These are phyloP conservation scores for Aureobasidium subglaciale DNA, from an alignment of 2,329 filamentous ascomycete genomes.

Conservation along the genomic window DNA sequence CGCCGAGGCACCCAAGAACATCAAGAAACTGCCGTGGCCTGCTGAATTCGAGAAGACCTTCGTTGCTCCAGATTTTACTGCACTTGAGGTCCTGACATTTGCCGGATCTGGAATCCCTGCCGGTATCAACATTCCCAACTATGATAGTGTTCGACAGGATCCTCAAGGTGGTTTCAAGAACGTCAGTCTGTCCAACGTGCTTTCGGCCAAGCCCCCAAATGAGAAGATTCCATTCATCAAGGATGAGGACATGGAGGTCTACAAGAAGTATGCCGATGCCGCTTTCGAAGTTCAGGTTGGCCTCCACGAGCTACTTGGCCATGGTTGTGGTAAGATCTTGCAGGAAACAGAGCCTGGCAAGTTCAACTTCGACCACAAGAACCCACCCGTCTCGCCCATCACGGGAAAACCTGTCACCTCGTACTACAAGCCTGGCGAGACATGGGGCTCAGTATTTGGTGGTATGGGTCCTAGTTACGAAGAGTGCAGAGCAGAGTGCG, in stretches of 20 bases:
- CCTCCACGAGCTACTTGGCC: conserved; percentile 80
- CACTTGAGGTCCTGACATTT: conserved; percentile 83
- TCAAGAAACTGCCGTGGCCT: conserved; percentile 83
- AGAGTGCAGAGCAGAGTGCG: conserved; percentile 88
- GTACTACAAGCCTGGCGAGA: conserved; percentile 93
- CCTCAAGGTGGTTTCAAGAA: conserved; percentile 74
- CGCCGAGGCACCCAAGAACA: conserved; percentile 69
- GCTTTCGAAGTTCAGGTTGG: conserved; percentile 96
- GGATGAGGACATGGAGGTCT: conserved; percentile 68
- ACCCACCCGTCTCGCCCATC: conserved; percentile 75
- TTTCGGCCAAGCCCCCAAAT: conserved; percentile 83
- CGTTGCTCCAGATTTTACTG: conserved; percentile 90
- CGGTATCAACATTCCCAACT: conserved; percentile 43
- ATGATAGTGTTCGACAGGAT: conserved; percentile 70
- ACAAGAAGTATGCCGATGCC: conserved; percentile 72
- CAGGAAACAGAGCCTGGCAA: conserved; percentile 76
- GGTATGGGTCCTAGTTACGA: conserved; percentile 83
- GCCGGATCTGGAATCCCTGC: conserved; percentile 53
- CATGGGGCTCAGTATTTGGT: conserved; percentile 71
- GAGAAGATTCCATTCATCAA: conserved; percentile 89
- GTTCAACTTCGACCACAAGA: conserved; percentile 81
- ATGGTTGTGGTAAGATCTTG: conserved; percentile 87
- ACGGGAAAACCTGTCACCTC: conserved; percentile 69
- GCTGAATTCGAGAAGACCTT: conserved; percentile 93
- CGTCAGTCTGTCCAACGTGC: conserved; percentile 85